A percentile compares a stretch with the other conserved stretches of the same genome.
phyloP scores from a whole-genome alignment of 805 yeast genomes.

The Pichia exigua region DNA sequence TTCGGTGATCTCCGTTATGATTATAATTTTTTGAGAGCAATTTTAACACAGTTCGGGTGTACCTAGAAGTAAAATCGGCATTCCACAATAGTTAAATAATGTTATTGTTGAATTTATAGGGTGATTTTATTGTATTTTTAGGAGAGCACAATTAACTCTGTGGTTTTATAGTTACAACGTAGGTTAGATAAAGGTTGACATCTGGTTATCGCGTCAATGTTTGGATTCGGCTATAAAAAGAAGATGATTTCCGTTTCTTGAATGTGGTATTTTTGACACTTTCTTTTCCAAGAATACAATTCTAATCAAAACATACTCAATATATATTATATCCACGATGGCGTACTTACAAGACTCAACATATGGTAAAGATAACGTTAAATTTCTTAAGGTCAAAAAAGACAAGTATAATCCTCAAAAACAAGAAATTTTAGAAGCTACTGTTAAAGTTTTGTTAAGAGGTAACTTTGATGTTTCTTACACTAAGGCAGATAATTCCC shows the following conservation, averaged over 20 bases:
- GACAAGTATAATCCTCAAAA: constrained; percentile 62
- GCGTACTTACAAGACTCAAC: constrained; percentile 39
- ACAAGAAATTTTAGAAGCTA: constrained; percentile 82
- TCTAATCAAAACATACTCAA: background rate
- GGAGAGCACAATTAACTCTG: too few species aligned
- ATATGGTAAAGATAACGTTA: constrained; percentile 90
- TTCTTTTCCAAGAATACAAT: background rate
- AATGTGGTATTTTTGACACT: background rate
- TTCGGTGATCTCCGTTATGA: background rate
- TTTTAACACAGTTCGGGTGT: background rate
- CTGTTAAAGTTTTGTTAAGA: constrained; percentile 63
- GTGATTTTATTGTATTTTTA: background rate
- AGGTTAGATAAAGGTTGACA: background rate
- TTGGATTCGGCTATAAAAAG: background rate
- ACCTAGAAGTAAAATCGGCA: too few species aligned
- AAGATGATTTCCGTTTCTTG: background rate
- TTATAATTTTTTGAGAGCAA: background rate
- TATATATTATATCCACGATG: constrained; percentile 13
- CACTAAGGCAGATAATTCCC: constrained; percentile 80
- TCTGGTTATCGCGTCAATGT: background rate
- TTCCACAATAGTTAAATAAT: background rate
- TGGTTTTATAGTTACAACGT: background rate
- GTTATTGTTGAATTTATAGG: background rate
- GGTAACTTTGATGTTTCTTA: constrained; percentile 78
- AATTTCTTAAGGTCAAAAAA: constrained; percentile 80